Base-by-base conservation (phyloP, 768 basidiomycete species). In the Boletus subcaerulescens region DNA sequence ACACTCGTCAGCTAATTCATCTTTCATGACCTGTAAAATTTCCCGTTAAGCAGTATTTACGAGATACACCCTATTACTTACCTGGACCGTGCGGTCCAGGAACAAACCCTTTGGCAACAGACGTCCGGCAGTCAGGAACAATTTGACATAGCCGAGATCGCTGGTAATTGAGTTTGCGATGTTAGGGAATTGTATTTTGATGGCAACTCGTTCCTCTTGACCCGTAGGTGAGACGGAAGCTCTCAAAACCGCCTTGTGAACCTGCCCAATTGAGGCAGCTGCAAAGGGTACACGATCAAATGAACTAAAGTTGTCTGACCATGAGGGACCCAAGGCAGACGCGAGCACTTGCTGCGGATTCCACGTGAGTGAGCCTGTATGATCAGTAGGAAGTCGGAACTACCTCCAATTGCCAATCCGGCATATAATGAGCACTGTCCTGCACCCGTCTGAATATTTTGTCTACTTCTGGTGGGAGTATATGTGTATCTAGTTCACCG, bases 361-460 rank as follows among this genome's bases (percentile, higher is more conserved):
- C 48, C 26, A 39, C 5, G 18, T 54, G 39, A 48, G 52, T 43
- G 24, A 3, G 36, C n/a, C 14, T 5, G 31, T 24, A 43, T 6
- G 26, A 39, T 38, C 2, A 55, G 10, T 11, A 44, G 11, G 15
- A 39, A 40, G 11, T 26, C 6, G 7, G 4, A 66, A 72, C 18
- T 15, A 92, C 95, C 82, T 95, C 90, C 86, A 98, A 89, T 68
- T 99, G 96, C 89, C 90, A 95, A 61, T 96, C 89, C 0, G 96
- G 96, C 96, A 99, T 99, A 68, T 98, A 98, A 70, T 99, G 93
- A 1, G 96, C 96, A 61, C 88, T 85, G 60, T 96, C 91, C 67
- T 98, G 96, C 0, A 99, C 95, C 29, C 88, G 77, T 48, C 93
- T 82, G 62, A 99, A 86, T 31, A 99, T 88, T 50, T 82, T 80